These are phyloP conservation scores for Pittosporum tobira DNA, from an alignment of 129 eudicot species.

Conservation along the genomic window DNA sequence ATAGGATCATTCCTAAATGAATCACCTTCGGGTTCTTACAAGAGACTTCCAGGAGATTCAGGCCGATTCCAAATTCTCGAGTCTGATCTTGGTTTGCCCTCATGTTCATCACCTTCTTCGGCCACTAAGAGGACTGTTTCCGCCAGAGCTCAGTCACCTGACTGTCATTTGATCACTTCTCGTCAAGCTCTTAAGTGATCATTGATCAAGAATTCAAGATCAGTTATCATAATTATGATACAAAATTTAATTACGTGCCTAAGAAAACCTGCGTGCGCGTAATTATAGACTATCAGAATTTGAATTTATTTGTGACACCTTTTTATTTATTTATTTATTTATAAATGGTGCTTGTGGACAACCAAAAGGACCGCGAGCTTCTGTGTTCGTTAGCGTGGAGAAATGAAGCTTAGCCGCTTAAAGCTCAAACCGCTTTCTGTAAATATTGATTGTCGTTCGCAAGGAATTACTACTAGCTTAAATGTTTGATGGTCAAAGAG, in stretches of 20 bases:
- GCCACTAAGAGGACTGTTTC: slow-evolving; percentile 16
- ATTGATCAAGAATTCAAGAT: not conserved
- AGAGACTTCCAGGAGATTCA: slow-evolving; percentile 72
- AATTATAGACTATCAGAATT: no score
- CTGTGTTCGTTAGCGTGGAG: not conserved
- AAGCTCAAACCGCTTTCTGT: not conserved
- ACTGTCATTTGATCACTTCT: slow-evolving; percentile 9
- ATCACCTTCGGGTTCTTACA: slow-evolving; percentile 60
- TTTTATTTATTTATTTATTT: no score
- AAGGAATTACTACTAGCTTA: not conserved
- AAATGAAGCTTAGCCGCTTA: no score
- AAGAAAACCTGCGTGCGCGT: slow-evolving; percentile 20
- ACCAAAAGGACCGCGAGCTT: slow-evolving; percentile 23
- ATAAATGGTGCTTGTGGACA: slow-evolving; percentile 11
- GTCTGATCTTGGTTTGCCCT: slow-evolving; percentile 32
- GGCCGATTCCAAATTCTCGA: slow-evolving; percentile 52
- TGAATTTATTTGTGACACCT: no score
- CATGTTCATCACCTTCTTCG: slow-evolving; percentile 32
- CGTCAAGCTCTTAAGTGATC: slow-evolving; percentile 17
- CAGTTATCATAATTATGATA: not conserved
- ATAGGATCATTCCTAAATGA: slow-evolving; percentile 29
- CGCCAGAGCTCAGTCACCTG: slow-evolving; percentile 16
- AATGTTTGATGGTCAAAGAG: not conserved
- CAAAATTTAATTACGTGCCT: slow-evolving; percentile 6
- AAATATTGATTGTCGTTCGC: not conserved